These are phyloP conservation scores for Chenopodium formosanum DNA, from an alignment of 148 eudicot species.

Conservation along the genomic window DNA sequence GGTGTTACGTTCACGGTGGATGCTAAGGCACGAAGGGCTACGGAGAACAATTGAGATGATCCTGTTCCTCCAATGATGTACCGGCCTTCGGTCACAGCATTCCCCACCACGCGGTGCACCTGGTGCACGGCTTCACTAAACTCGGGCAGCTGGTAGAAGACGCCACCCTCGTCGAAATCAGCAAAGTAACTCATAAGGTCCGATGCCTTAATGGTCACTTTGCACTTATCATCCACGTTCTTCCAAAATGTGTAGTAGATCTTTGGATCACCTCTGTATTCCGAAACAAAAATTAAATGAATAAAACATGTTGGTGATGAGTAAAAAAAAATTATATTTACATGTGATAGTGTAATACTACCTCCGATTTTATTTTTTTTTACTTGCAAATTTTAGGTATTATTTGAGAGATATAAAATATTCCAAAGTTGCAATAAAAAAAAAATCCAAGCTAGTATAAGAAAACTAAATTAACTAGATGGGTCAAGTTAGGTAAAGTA, in stretches of 20 bases:
- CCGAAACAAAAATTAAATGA: not conserved
- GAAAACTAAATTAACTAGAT: too few species aligned
- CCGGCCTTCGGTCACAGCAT: conserved; percentile 43
- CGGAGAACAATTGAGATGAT: conserved; percentile 63
- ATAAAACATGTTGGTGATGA: not conserved
- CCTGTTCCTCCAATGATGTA: conserved; percentile 65
- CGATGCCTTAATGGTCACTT: conserved; percentile 40
- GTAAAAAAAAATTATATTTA: too few species aligned
- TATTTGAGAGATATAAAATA: too few species aligned
- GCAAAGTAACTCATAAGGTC: conserved; percentile 66
- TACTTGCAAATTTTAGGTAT: too few species aligned
- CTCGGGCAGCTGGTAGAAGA: conserved; percentile 70
- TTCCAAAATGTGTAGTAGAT: conserved; percentile 56
- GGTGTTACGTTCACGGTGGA: not conserved
- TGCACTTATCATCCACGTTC: conserved; percentile 37
- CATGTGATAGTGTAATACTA: too few species aligned
- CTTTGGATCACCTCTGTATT: conserved; percentile 71
- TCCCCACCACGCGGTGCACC: conserved; percentile 50
- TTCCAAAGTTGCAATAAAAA: too few species aligned
- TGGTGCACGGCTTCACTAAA: conserved; percentile 47
- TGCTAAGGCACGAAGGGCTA: conserved; percentile 52
- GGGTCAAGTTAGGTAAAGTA: too few species aligned
- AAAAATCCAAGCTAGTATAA: too few species aligned
- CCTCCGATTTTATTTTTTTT: too few species aligned
- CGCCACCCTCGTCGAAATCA: conserved; percentile 30